Base-by-base conservation (phyloP, 805 yeast species). In the Blastobotrys attinorum region DNA sequence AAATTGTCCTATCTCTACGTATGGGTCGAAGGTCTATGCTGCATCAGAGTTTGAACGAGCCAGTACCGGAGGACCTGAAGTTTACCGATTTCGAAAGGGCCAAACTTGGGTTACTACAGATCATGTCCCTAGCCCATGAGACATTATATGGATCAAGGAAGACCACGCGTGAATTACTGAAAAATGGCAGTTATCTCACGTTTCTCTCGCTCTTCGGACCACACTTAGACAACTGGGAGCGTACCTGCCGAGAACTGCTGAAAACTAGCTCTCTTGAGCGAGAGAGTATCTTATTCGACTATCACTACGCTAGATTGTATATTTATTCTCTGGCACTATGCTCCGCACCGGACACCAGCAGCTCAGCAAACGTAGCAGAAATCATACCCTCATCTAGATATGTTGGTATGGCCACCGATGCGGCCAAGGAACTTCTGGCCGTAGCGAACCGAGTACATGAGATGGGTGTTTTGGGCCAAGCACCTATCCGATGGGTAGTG, bases 401-500 rank as follows among this genome's bases (percentile, higher is more conserved):
- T 63, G 84, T 87, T 21, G 88, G 80, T 47, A 69, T 79, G 44
- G 97, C 96, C 0, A 85, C 81, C 52, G 76, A 71, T 46, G 82
- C 97, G 0, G 96, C 96, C 1, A 79, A 80, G 54, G 94, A 84
- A 57, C 75, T 85, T 54, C 64, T 89, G 22, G 71, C 74, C 20
- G 81, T 83, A 3, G 83, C 89, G 3, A 77, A 76, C 44, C 64
- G 92, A 32, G 78, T 87, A 4, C 85, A 81, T 54, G 52, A 48
- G 11, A 63, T 82, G 46, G 76, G 73, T 46, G 64, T 81, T 69
- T 64, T 87, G 43, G 70, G 78, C 45, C 82, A 72, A 57, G 86
- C 88, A 80, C 96, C 97, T 1, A 88, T 87, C n/a, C 69, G 96
- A 49, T 88, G 96, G 95, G 79, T 83, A 4, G 82, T 85, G 0